Evolutionary conservation across 2,329 filamentous ascomycete genomes (phyloP), one percentile per base, ranked within the genome.

Genomic region (Colletotrichum kahawae): DNA sequence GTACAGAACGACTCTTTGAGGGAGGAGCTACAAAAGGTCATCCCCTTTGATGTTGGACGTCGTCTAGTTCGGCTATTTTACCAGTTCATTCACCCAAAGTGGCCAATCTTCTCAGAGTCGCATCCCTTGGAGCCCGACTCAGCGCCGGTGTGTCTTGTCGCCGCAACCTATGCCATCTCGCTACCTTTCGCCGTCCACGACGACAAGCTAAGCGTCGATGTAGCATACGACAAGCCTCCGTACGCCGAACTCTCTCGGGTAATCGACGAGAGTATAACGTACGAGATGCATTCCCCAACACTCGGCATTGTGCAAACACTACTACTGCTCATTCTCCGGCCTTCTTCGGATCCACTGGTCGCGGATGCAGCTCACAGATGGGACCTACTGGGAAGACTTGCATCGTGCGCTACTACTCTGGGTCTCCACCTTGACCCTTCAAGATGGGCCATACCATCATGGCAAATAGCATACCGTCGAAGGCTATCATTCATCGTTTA

Each of bases 111-210:
- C 24, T 62, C 70, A 12, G 24, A 2, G 4, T 16, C 54, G 0
- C 38, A 63, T 14, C 21, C 18, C 14, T 24, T 33, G 3, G 64
- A 72, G 5, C 24, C 56, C 24, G 12, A 36, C 8, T 18, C 10
- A 33, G 73, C 36, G 4, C 65, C 77, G 0, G 16, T 72, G 0
- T 65, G 72, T 60, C 64, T 78, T 0, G 64, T 78, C 7, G 77
- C 78, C 2, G 78, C 78, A 13, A 67, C 76, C 5, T 79, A 79
- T 27, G 71, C 75, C 6, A 75, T 78, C 9, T 57, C 76, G 6
- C 72, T 78, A 31, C 77, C 77, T 5, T 79, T 79, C 13, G 77
- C 71, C 4, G 75, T 77, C 18, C 71, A 78, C 16, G 78, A 79
- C 24, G 77, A 79, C 27, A 73, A 76, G 21, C 67, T 79, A 0